These are phyloP conservation scores for Sclerotinia sclerotiorum DNA, from an alignment of 2,329 filamentous ascomycete genomes.

Conservation along the genomic window DNA sequence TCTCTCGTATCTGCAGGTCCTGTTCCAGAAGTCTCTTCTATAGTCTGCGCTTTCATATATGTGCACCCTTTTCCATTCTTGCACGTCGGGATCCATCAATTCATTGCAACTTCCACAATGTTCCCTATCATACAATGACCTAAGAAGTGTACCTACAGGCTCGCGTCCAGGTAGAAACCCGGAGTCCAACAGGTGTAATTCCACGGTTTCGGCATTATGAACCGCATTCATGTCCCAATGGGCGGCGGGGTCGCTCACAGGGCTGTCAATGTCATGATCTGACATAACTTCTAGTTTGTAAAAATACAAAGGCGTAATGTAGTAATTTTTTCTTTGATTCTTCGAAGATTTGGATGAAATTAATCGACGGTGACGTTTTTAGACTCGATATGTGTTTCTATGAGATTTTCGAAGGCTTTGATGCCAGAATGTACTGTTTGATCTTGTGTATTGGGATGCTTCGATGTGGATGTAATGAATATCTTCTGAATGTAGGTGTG, in stretches of 20 bases:
- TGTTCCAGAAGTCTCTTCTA: neutral
- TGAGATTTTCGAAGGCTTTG: neutral
- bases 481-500: neutral
- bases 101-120: neutral
- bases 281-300: neutral
- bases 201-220: neutral
- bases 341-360: neutral
- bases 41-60: neutral
- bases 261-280: neutral
- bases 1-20: neutral
- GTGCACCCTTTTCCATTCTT: neutral
- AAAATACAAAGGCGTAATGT: neutral
- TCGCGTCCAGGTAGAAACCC: neutral
- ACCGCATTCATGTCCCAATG: neutral
- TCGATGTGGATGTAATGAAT: neutral
- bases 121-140: neutral
- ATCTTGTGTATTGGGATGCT: neutral
- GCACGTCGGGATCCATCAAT: fast-evolving
- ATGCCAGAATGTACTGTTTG: neutral
- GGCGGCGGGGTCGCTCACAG: neutral
- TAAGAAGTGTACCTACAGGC: fast-evolving
- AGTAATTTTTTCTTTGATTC: neutral
- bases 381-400: neutral
- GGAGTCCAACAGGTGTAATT: neutral
- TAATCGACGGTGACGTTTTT: neutral